Conservation (phyloP, 2,329 filamentous ascomycete genomes). For the Aspergillus tanneri region DNA sequence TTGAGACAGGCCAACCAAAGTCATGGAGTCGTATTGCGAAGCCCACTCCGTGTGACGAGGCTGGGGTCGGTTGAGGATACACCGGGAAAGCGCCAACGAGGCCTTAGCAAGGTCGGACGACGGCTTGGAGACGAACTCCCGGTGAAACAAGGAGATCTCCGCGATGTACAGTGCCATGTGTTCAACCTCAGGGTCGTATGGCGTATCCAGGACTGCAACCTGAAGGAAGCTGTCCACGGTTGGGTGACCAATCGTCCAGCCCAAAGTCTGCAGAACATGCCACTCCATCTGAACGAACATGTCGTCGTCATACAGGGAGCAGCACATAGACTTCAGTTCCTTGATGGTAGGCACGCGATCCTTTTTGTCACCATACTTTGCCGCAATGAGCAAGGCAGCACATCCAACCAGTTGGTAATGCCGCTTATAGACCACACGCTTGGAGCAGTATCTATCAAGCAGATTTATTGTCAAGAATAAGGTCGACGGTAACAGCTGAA, state of each 20-base stretch:
- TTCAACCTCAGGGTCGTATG: constrained; percentile 82
- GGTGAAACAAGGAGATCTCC: constrained; percentile 93
- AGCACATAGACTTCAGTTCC: constrained; percentile 99
- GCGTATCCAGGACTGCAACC: constrained; percentile 72
- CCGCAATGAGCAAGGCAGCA: constrained; percentile 89
- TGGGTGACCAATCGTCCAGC: constrained; percentile 94
- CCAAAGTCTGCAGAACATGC: constrained; percentile 96
- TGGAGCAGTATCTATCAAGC: constrained; percentile 95
- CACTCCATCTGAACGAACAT: constrained; percentile 99
- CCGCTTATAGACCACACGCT: constrained; percentile 96
- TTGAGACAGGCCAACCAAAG: constrained; percentile 62
- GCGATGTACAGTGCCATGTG: constrained; percentile 93
- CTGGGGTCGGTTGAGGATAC: constrained; percentile 79
- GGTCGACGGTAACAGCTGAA: constrained; percentile 89
- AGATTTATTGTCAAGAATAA: constrained; percentile 96
- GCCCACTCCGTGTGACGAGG: constrained; percentile 74
- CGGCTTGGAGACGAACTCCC: constrained; percentile 90
- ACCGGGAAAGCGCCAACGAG: constrained; percentile 79
- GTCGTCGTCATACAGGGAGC: constrained; percentile 94
- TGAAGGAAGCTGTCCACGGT: constrained; percentile 94
- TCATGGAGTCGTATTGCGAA: constrained; percentile 51
- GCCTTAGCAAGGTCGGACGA: constrained; percentile 89
- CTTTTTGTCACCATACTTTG: constrained; percentile 99
- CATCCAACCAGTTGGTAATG: constrained; percentile 98
- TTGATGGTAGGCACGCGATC: constrained; percentile 96